These are phyloP conservation scores for Pythium myriotylum DNA, from an alignment of 352 stramenopile species.

Conservation along the genomic window DNA sequence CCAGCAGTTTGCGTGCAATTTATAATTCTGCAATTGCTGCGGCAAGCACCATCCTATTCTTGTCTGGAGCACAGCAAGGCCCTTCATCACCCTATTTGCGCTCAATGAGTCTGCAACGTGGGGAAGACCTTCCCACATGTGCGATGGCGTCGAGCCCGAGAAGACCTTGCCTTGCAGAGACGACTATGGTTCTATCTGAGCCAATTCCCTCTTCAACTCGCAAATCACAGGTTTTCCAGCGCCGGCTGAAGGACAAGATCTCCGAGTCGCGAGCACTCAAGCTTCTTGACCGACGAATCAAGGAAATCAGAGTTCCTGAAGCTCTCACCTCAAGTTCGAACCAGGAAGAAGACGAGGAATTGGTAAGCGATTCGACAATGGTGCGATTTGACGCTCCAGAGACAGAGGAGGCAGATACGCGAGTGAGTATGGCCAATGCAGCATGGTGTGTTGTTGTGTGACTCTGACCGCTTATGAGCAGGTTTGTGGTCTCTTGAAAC, in stretches of 20 bases:
- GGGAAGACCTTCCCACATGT: background rate
- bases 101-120: background rate
- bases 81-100: too few relatives aligned
- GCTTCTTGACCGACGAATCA: slow-evolving; percentile 59
- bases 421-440: too few relatives aligned
- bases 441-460: too few relatives aligned
- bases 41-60: too few relatives aligned
- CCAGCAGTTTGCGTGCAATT: too few relatives aligned
- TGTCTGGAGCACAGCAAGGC: too few relatives aligned
- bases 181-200: background rate
- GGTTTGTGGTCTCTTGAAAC: slow-evolving; percentile 45
- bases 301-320: slow-evolving; percentile 10
- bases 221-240: slow-evolving; percentile 46
- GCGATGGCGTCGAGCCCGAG: background rate
- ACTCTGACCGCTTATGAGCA: slow-evolving; percentile 5
- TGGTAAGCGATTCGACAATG: slow-evolving; percentile 78
- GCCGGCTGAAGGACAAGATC: slow-evolving; percentile 61
- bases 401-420: background rate
- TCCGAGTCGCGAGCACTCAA: slow-evolving; percentile 72
- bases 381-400: slow-evolving; percentile 37
- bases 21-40: too few relatives aligned
- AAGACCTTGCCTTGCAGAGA: too few relatives aligned
- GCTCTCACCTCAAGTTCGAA: slow-evolving; percentile 20
- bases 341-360: slow-evolving; percentile 56
- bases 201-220: slow-evolving; percentile 8